These are phyloP conservation scores for Talinum fruticosum DNA, from an alignment of 148 eudicot species.

Conservation along the genomic window DNA sequence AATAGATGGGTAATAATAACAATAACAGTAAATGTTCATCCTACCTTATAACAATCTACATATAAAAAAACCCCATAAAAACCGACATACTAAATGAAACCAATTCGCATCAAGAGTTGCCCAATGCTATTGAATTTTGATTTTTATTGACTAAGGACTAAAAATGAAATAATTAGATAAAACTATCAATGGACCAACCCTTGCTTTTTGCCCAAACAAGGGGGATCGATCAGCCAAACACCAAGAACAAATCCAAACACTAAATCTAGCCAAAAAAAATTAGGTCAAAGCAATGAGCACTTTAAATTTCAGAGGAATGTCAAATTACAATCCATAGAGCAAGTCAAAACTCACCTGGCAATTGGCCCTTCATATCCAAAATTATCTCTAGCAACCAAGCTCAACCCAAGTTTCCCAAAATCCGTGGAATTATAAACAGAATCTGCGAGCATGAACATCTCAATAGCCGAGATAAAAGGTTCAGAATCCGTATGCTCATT, in stretches of 20 bases:
- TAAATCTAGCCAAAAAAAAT: not conserved
- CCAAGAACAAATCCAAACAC: not conserved
- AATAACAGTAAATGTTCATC: not conserved
- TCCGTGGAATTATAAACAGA: slow-evolving; percentile 85
- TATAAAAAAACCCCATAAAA: not conserved
- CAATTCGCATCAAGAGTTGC: not conserved
- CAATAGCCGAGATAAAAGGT: slow-evolving; percentile 84
- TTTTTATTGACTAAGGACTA: not conserved
- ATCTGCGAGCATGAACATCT: slow-evolving; percentile 50
- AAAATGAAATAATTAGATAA: not conserved
- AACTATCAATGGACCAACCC: not conserved
- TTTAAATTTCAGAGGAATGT: not conserved
- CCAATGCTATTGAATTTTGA: not conserved
- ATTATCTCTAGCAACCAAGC: slow-evolving; percentile 70
- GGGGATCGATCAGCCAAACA: not conserved
- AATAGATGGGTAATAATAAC: not conserved
- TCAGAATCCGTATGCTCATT: slow-evolving; percentile 81
- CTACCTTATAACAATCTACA: not conserved
- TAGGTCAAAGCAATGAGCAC: not conserved
- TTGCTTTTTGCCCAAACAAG: not conserved
- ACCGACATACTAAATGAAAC: not conserved
- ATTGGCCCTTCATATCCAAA: slow-evolving; percentile 67
- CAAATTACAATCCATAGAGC: not conserved
- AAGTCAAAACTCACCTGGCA: slow-evolving; percentile 50
- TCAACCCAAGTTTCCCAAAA: slow-evolving; percentile 51